These are phyloP conservation scores for Tardiomyces depauwii DNA, from an alignment of 1,139 yeast genomes.

Conservation along the genomic window DNA sequence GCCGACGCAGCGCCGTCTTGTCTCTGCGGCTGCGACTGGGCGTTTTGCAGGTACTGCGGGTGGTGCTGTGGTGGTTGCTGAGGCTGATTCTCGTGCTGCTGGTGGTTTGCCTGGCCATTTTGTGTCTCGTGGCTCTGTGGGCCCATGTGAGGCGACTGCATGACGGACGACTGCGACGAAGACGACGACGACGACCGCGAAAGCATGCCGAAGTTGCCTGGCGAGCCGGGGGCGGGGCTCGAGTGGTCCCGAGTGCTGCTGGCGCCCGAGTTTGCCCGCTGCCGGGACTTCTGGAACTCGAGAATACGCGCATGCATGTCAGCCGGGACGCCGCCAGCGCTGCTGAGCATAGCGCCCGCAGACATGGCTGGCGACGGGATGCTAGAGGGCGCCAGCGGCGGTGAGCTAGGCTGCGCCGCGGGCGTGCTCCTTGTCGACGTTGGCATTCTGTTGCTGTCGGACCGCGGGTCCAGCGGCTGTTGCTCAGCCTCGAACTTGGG, in stretches of 20 bases:
- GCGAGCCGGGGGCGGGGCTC: not conserved
- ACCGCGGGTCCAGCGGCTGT: too few relatives aligned
- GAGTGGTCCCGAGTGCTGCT: not conserved
- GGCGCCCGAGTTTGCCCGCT: not conserved
- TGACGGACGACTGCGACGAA: not conserved
- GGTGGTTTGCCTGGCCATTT: not conserved
- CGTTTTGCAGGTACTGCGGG: not conserved
- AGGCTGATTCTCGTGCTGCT: not conserved
- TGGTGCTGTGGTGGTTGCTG: not conserved
- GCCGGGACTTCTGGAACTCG: slow-evolving; percentile 42
- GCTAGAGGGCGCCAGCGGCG: not conserved
- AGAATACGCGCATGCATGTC: slow-evolving; percentile 65
- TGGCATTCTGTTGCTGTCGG: too few relatives aligned
- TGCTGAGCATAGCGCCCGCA: slow-evolving; percentile 4
- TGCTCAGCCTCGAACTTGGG: too few relatives aligned
- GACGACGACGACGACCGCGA: not conserved
- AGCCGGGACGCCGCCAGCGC: slow-evolving; percentile 31
- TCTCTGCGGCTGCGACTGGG: too few relatives aligned
- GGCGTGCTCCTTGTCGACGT: too few relatives aligned
- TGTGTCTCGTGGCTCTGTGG: not conserved
- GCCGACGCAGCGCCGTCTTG: too few relatives aligned
- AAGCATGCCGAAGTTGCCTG: not conserved
- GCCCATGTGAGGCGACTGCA: not conserved
- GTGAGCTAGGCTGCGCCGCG: not conserved
- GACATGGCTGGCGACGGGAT: slow-evolving; percentile 8